Evolutionary conservation across 768 basidiomycete genomes (phyloP), one percentile per base, ranked within the genome.

Genomic region (Royoungia palumana): DNA sequence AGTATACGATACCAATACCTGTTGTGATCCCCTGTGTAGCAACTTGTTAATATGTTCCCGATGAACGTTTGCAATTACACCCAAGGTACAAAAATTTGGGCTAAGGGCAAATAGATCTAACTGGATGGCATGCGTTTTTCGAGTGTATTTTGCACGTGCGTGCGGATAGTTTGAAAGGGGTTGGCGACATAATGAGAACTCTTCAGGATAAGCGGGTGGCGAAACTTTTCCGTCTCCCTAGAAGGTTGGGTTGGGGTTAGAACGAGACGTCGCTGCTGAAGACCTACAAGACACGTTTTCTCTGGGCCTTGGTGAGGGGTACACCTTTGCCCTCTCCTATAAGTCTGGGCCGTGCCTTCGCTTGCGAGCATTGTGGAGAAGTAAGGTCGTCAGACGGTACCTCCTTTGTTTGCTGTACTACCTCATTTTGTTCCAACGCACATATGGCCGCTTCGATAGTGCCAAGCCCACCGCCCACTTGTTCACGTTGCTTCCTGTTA

Each of bases 131-230:
- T 60, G 53, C 77, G 81, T 54, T 79, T 82, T 30, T 89, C 52
- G 11, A 90, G 72, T 0, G 89, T 89, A 61, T 91, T 91, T 63
- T 84, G 76, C 3, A 83, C 87, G 63, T 92, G 89, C 5, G 77
- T 84, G 6, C 87, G 83, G 56, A 91, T 87, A 2, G 87, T 83
- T 58, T 82, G 72, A 62, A 91, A 91, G 2, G 89, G 89, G 59
- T 83, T 85, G 27, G 76, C 67, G 10, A 79, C 66, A 60, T 82
- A 91, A 34, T 79, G 76, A 6, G 83, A 74, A 58, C 82, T 84
- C 19, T 80, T 73, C 25, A 86, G 72, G 35, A 91, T 82, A 53
- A 84, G 69, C 10, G 87, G 87, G 50, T 85, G 82, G 50, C 89
- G 75, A 22, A 86, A 69, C 45, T 75, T 78, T 63, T 92, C 89